Conservation (phyloP, 1,284 basidiomycete genomes). For the Cyathus olla region DNA sequence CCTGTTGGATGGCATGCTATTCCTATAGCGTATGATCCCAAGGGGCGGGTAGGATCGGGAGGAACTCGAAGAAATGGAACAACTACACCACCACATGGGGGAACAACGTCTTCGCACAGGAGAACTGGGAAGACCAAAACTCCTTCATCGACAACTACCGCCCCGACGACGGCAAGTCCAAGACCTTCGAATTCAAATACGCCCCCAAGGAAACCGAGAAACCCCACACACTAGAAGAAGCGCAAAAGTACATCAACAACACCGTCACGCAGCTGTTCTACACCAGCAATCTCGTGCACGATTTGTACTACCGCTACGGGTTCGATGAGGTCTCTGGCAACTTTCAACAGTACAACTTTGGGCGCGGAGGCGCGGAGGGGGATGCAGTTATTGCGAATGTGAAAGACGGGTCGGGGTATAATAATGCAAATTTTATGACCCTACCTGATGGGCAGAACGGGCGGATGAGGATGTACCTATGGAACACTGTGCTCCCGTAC, state of each 20-base stretch:
- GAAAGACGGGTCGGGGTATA: constrained; percentile 93
- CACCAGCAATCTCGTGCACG: constrained; percentile 88
- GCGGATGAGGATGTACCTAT: constrained; percentile 97
- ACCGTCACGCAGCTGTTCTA: constrained; percentile 94
- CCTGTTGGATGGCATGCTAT: constrained; percentile 91
- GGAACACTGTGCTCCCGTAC: constrained; percentile 91
- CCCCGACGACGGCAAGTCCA: constrained; percentile 69
- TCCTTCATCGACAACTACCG: constrained; percentile 84
- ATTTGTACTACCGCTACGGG: constrained; percentile 85
- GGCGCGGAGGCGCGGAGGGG: constrained; percentile 85
- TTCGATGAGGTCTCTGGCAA: constrained; percentile 94
- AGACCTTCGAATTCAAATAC: constrained; percentile 82
- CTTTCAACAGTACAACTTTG: constrained; percentile 98
- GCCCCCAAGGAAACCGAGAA: constrained; percentile 61
- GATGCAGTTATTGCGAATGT: constrained; percentile 96
- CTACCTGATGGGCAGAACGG: constrained; percentile 83
- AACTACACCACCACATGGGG: constrained; percentile 89
- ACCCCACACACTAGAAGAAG: constrained; percentile 67
- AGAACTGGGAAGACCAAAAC: constrained; percentile 90
- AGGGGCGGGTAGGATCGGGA: constrained; percentile 34
- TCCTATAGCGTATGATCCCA: constrained; percentile 70
- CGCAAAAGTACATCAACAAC: constrained; percentile 86
- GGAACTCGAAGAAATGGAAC: constrained; percentile 44
- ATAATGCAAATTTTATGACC: constrained; percentile 90
- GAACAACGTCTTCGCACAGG: constrained; percentile 92